Evolutionary conservation across 305 asterid species (phyloP).

Genomic region (Fraxinus platypoda): DNA sequence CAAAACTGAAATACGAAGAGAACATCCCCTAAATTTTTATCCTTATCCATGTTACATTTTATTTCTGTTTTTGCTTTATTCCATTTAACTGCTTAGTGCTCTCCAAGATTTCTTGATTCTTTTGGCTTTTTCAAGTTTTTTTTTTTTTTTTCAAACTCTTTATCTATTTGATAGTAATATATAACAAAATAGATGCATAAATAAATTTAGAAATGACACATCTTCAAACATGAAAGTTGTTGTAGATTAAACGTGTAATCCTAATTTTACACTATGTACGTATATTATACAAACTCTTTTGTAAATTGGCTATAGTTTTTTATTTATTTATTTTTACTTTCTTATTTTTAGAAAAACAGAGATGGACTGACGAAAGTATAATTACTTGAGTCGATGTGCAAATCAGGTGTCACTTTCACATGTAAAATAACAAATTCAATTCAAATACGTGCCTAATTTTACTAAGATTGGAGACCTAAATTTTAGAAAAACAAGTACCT

Average conservation of each 20-base stretch:
- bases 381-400: neutral
- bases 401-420: neutral
- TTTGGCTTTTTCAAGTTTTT: too few species aligned
- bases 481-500: neutral
- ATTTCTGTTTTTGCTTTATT: too few species aligned
- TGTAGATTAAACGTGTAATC: neutral
- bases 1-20: too few species aligned
- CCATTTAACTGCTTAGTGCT: neutral
- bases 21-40: too few species aligned
- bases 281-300: too few species aligned
- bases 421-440: slow-evolving; percentile 3
- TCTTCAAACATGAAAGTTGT: too few species aligned
- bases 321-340: neutral
- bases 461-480: neutral
- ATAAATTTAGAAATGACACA: too few species aligned
- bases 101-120: neutral
- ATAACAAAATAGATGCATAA: neutral
- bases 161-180: neutral
- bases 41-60: neutral
- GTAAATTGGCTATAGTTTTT: neutral
- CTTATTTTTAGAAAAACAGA: neutral
- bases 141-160: neutral
- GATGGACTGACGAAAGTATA: neutral
- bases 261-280: too few species aligned
- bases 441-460: neutral